Evolutionary conservation across 2,329 filamentous ascomycete genomes (phyloP).

Genomic region (Sclerotinia minor): DNA sequence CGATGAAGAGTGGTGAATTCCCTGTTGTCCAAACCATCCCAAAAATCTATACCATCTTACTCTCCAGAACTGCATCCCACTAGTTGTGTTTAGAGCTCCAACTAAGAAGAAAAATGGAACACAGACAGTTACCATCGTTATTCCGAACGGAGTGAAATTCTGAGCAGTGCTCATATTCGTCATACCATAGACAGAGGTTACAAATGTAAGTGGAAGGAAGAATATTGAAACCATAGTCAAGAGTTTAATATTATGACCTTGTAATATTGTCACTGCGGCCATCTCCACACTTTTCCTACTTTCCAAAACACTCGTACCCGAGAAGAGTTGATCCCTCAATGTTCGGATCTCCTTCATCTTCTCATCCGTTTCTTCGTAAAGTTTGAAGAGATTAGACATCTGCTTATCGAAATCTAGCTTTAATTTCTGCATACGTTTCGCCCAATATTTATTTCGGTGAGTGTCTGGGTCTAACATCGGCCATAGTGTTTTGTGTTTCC

Average conservation of each 20-base stretch:
- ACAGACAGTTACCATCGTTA: slow-evolving; percentile 44
- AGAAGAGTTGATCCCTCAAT: slow-evolving; percentile 62
- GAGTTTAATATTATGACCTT: slow-evolving; percentile 62
- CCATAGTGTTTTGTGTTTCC: slow-evolving; percentile 56
- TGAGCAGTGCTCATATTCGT: slow-evolving; percentile 48
- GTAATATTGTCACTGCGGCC: slow-evolving; percentile 52
- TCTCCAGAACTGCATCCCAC: slow-evolving; percentile 39
- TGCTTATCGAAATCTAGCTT: slow-evolving; percentile 47
- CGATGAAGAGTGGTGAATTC: neutral
- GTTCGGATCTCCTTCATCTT: slow-evolving; percentile 54
- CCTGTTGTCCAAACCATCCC: slow-evolving; percentile 20
- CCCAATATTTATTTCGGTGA: slow-evolving; percentile 49
- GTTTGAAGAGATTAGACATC: slow-evolving; percentile 45
- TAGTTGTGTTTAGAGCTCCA: slow-evolving; percentile 47
- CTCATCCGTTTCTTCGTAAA: slow-evolving; percentile 48
- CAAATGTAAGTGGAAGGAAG: slow-evolving; percentile 62
- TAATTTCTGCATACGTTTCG: slow-evolving; percentile 49
- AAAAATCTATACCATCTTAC: slow-evolving; percentile 30
- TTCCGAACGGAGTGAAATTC: slow-evolving; percentile 49
- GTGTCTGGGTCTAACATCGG: slow-evolving; percentile 51
- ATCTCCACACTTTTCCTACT: slow-evolving; percentile 59
- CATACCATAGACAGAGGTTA: slow-evolving; percentile 60
- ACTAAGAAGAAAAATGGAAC: slow-evolving; percentile 53
- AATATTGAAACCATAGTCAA: slow-evolving; percentile 56
- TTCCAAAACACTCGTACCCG: slow-evolving; percentile 62